Evolutionary conservation across 768 basidiomycete species (phyloP), one percentile per base, ranked within the genome.

Genomic region (Amanita pallidorosea): DNA sequence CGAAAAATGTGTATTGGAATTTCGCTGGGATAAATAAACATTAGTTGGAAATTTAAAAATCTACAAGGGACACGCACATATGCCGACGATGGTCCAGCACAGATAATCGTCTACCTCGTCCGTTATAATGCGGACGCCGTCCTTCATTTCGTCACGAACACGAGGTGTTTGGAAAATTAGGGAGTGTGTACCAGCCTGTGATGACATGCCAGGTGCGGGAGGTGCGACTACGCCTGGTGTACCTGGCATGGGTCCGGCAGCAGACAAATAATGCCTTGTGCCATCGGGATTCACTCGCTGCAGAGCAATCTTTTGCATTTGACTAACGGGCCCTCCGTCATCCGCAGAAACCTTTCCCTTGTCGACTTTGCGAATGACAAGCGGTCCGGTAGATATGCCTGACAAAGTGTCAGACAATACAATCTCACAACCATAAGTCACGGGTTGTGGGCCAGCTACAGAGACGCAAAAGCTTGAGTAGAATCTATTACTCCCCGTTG

Each of bases 251-350:
- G 90, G 89, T 7, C 90, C 88, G 4, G 90, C 88, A 23, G 92
- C 92, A 41, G 87, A 88, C 47, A 96, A 67, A 63, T 93, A 96
- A 67, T 88, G 88, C 61, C 90, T 74, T 35, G 86, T 78, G 35
- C 88, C 90, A 67, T 84, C 88, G 53, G 79, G 72, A 60, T 88
- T 86, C 49, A 88, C 80, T 49, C 88, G 76, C 60, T 92, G 86
- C 38, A 97, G 70, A 2, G 92, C 93, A 54, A 97, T 88, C 70
- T 94, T 91, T 69, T 97, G 93, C 83, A 97, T 90, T 65, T 95
- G 92, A 60, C 89, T 92, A 55, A 97, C 88, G 37, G 91, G 93
- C 5, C 91, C 88, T 17, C 87, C 88, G 60, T 92, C 86, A 57
- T 92, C 88, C n/a, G 76, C 69, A n/a, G 81, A 80, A 34, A 94